Percentiles rank a stretch among this genome's conserved stretches.
These are phyloP conservation scores for Cylindrodendrum hubeiense DNA, from an alignment of 2,329 filamentous ascomycete genomes.

Conservation along the genomic window DNA sequence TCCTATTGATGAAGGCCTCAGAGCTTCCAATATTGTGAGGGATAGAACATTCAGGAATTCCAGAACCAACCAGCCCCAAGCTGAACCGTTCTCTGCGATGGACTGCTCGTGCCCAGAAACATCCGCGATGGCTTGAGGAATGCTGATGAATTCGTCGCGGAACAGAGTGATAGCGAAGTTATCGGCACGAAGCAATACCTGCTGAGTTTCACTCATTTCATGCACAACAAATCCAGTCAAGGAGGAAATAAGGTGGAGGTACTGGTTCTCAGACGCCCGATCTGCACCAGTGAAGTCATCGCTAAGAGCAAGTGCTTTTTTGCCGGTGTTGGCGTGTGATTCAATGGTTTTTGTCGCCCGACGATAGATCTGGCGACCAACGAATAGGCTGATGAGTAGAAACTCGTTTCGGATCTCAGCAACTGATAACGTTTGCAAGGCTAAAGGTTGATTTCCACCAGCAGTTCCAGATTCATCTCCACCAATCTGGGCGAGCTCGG, in stretches of 20 bases:
- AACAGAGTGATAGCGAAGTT: slow-evolving; percentile 54
- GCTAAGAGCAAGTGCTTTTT: slow-evolving; percentile 46
- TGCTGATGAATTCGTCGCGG: slow-evolving; percentile 45
- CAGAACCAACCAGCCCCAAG: slow-evolving; percentile 50
- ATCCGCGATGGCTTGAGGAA: slow-evolving; percentile 29
- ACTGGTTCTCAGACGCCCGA: slow-evolving; percentile 47
- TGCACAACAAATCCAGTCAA: slow-evolving; percentile 53
- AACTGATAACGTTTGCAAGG: slow-evolving; percentile 32
- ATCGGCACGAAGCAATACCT: slow-evolving; percentile 48
- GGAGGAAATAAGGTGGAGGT: slow-evolving; percentile 52
- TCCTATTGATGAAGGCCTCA: slow-evolving; percentile 50
- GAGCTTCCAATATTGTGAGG: slow-evolving; percentile 53
- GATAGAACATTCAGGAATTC: slow-evolving; percentile 51
- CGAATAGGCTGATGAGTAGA: slow-evolving; percentile 53
- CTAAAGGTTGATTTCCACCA: slow-evolving; percentile 4
- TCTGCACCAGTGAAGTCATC: slow-evolving; percentile 47
- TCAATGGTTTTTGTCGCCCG: slow-evolving; percentile 50
- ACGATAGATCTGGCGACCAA: slow-evolving; percentile 56
- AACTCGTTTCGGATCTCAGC: slow-evolving; percentile 52
- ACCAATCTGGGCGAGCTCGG: slow-evolving; percentile 41
- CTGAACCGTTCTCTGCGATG: slow-evolving; percentile 31
- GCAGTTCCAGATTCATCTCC: slow-evolving; percentile 7
- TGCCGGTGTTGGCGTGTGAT: slow-evolving; percentile 31
- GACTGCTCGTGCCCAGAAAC: not conserved
- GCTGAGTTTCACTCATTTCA: slow-evolving; percentile 53